These are phyloP conservation scores for Stachybotrys chartarum DNA, from an alignment of 2,329 filamentous ascomycete genomes.

Conservation along the genomic window DNA sequence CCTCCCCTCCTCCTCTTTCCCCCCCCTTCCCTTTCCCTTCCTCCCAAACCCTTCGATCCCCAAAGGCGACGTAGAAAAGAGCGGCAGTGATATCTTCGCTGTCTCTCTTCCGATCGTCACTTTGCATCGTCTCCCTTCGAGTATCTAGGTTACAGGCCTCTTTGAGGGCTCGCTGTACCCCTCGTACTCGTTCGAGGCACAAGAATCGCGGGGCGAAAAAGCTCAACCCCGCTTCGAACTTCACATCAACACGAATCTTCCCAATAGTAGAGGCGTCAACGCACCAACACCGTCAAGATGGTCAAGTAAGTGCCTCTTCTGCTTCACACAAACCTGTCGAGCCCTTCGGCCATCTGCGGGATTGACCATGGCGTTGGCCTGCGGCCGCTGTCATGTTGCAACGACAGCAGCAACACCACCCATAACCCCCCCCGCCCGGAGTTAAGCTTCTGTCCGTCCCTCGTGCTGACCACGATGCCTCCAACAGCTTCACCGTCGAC, in stretches of 20 bases:
- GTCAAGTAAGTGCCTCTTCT: constrained; percentile 76
- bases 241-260: constrained; percentile 25
- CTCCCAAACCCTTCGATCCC: constrained; percentile 11
- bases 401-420: too few species aligned
- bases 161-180: constrained; percentile 12
- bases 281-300: constrained; percentile 85
- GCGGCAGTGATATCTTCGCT: constrained; percentile 31
- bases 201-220: constrained; percentile 32
- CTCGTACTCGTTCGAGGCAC: constrained; percentile 4
- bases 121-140: constrained; percentile 16
- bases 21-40: constrained; percentile 16
- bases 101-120: constrained; percentile 28
- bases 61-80: constrained; percentile 30
- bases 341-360: neutral
- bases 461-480: constrained; percentile 41
- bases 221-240: constrained; percentile 39
- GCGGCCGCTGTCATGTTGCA: neutral
- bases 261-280: constrained; percentile 23
- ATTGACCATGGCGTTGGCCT: neutral
- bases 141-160: neutral
- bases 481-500: constrained; percentile 90
- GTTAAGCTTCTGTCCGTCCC: constrained; percentile 23
- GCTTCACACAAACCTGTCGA: neutral
- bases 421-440: constrained; percentile 25
- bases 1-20: constrained; percentile 13